These are phyloP conservation scores for Dendrobium chrysotoxum DNA, from an alignment of 106 monocot genomes.

Conservation along the genomic window DNA sequence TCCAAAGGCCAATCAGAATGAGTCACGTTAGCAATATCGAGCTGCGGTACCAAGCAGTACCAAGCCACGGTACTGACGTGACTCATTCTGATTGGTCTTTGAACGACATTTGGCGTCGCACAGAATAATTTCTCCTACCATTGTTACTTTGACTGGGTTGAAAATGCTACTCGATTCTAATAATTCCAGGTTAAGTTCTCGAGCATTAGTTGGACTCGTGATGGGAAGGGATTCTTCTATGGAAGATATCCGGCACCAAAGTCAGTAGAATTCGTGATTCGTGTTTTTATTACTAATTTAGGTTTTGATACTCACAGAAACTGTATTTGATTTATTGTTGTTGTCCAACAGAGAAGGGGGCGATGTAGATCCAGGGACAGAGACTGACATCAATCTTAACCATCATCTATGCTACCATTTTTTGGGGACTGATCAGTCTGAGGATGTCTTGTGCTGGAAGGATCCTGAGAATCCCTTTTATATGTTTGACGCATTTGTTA, in stretches of 20 bases:
- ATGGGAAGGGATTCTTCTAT: slow-evolving; percentile 95
- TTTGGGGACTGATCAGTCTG: slow-evolving; percentile 83
- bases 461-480: slow-evolving; percentile 79
- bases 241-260: slow-evolving; percentile 79
- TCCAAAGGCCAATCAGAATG: too few species aligned
- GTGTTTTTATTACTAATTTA: slow-evolving; percentile 5
- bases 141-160: background rate
- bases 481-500: slow-evolving; percentile 37
- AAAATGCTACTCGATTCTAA: background rate
- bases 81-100: too few species aligned
- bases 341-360: slow-evolving; percentile 31
- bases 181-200: slow-evolving; percentile 85
- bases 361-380: slow-evolving; percentile 78
- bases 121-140: too few species aligned
- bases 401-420: slow-evolving; percentile 89
- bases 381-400: slow-evolving; percentile 79
- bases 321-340: slow-evolving; percentile 8
- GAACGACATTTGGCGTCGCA: too few species aligned
- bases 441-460: slow-evolving; percentile 87
- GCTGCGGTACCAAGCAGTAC: too few species aligned
- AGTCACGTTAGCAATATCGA: too few species aligned
- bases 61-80: too few species aligned
- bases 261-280: slow-evolving; percentile 22
- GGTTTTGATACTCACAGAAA: background rate
- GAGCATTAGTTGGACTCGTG: slow-evolving; percentile 77